Conservation (phyloP, 495 filamentous ascomycete species). For the Neurospora sp. region DNA sequence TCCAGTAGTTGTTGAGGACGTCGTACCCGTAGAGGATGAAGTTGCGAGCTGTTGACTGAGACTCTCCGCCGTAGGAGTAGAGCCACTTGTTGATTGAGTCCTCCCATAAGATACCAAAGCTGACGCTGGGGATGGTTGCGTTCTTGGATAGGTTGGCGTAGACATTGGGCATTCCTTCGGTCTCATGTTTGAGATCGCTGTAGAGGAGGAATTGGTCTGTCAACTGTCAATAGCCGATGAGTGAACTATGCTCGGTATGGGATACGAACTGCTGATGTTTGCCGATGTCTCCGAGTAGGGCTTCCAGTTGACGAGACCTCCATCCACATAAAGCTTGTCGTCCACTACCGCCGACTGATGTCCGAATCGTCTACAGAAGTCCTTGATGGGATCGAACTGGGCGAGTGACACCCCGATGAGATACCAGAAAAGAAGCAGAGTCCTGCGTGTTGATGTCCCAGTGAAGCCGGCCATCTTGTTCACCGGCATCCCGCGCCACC, state of each 20-base stretch:
- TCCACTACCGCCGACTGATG: conserved; percentile 44
- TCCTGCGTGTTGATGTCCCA: not conserved
- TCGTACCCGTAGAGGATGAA: conserved; percentile 37
- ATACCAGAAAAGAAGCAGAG: not conserved
- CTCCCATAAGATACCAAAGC: conserved; percentile 40
- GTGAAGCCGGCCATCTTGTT: not conserved
- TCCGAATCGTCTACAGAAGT: conserved; percentile 43
- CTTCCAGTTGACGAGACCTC: conserved; percentile 40
- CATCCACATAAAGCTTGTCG: conserved; percentile 42
- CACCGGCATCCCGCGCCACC: not conserved
- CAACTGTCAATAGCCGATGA: conserved; percentile 1
- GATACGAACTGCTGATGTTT: conserved; percentile 38
- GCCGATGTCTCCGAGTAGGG: conserved; percentile 31
- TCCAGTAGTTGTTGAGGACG: conserved; percentile 34
- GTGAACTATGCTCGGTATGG: not conserved
- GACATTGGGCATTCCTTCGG: conserved; percentile 38
- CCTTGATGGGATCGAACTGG: conserved; percentile 30
- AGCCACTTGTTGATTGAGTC: conserved; percentile 44
- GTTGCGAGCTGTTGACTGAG: conserved; percentile 20
- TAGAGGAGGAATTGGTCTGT: conserved; percentile 37
- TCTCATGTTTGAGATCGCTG: conserved; percentile 35
- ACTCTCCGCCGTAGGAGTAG: conserved; percentile 45
- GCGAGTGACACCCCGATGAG: not conserved
- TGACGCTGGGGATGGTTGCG: conserved; percentile 30
- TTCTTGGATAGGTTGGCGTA: conserved; percentile 43